Evolutionary conservation across 129 eudicot species (phyloP), one percentile per base, ranked within the genome.

Genomic region (Saussurea involucrata): DNA sequence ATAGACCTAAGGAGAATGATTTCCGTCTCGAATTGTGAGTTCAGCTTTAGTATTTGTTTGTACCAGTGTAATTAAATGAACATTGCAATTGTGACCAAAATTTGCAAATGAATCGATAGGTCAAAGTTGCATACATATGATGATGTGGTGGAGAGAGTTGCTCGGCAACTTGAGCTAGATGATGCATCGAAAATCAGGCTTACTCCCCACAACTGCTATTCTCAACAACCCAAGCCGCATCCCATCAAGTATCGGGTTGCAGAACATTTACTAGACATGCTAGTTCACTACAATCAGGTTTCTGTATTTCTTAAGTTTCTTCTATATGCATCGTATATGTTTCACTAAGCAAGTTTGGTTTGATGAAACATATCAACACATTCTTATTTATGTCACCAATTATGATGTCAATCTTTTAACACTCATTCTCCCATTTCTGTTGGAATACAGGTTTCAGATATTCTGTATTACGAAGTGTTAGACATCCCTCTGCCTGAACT

Each of bases 401-500:
- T 60, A 63, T 12, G 63, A 37, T 63, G 29, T 6, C 79, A 18
- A 66, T 42, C 11, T 22, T 49, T 6, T 63, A 24, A 36, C 5
- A 24, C n/a, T 69, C 9, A 77, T 77, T 12, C 18, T 25, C 17
- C 8, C 12, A 8, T 61, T 24, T 44, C 28, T 25, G 57, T 40
- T 44, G 42, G 86, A 42, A 42, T 31, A 44, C 84, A 95, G 97
- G 83, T 86, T 20, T 95, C 98, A 64, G 98, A 95, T 80, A 89
- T 95, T 78, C 73, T 91, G 75, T 91, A 95, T 76, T 95, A 91
- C 69, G 98, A 95, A 82, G 96, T 95, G 69, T 84, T 95, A 37
- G 98, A 95, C 76, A 95, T 95, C 70, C 98, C 98, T 77, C 87
- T 95, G 44, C 98, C 98, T 29, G 94, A 95, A 76, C 76, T 95